Evolutionary conservation across 139 green algal genomes (phyloP).

Genomic region (Haematococcus lacustris): DNA sequence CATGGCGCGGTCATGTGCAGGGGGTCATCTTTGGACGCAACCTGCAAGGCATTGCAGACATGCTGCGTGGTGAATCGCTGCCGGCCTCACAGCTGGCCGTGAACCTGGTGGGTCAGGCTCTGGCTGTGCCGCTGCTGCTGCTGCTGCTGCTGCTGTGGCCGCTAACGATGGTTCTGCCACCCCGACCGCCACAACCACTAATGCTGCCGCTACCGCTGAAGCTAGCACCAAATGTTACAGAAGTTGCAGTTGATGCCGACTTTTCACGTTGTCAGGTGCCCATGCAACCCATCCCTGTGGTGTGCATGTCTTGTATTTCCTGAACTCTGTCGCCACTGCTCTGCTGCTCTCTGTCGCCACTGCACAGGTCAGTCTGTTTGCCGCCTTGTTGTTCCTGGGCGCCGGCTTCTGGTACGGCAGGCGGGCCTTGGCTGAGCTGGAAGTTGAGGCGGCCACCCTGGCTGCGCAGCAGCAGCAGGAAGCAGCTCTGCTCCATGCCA

Average conservation of each 20-base stretch:
- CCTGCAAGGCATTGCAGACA: background rate
- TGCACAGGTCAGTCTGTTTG: background rate
- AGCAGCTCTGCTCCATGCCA: no score
- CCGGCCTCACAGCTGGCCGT: background rate
- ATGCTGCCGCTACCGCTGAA: no score
- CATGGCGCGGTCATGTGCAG: no score
- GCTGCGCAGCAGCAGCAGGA: no score
- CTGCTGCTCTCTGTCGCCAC: background rate
- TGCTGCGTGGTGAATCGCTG: background rate
- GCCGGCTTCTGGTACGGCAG: background rate
- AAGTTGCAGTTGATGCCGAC: no score
- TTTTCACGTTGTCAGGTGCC: background rate
- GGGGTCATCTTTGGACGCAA: conserved; percentile 5
- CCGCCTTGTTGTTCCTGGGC: background rate
- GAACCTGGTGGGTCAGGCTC: conserved; percentile 3
- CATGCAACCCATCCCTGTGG: background rate
- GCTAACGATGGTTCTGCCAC: background rate
- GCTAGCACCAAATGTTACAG: no score
- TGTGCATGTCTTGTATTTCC: background rate
- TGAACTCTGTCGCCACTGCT: background rate
- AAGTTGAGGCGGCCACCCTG: no score
- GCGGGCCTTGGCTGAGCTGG: background rate
- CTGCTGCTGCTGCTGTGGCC: background rate
- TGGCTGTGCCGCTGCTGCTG: background rate
- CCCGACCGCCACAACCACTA: background rate